Conservation (phyloP, 2,329 filamentous ascomycete species). For the Plenodomus lindquistii region DNA sequence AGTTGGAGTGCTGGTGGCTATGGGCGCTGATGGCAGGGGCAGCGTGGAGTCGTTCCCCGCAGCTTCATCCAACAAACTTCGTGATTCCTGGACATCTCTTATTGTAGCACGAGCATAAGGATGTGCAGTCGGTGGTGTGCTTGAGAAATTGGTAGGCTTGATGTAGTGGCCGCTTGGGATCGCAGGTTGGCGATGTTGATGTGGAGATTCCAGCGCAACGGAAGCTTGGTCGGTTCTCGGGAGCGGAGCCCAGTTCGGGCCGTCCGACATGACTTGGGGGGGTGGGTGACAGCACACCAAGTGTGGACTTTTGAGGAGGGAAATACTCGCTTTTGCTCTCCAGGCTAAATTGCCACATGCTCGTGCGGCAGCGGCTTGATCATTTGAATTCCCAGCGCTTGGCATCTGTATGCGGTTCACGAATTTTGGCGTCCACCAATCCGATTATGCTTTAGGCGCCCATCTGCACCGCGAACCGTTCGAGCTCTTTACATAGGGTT, state of each 20-base stretch:
- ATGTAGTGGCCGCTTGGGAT: too few species aligned
- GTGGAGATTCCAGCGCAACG: not conserved
- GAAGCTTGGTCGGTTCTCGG: not conserved
- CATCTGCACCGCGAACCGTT: too few species aligned
- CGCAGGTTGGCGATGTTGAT: not conserved
- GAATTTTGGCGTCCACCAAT: not conserved
- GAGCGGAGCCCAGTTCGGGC: not conserved
- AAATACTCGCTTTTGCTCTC: not conserved
- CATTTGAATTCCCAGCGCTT: not conserved
- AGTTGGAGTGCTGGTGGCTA: too few species aligned
- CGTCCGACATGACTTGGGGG: not conserved
- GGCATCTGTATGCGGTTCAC: not conserved
- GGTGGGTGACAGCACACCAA: too few species aligned
- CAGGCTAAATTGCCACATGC: not conserved
- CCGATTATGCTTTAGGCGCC: not conserved
- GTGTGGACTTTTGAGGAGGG: too few species aligned
- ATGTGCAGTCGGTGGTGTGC: too few species aligned
- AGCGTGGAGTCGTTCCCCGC: too few species aligned
- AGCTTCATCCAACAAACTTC: too few species aligned
- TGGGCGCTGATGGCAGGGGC: too few species aligned
- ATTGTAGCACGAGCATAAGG: too few species aligned
- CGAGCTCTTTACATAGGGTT: not conserved
- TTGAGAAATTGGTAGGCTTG: not conserved
- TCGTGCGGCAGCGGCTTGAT: not conserved
- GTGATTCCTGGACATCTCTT: too few species aligned